Evolutionary conservation across 176 grass and related monocot genomes (phyloP).

Genomic region (Microstegium vimineum): DNA sequence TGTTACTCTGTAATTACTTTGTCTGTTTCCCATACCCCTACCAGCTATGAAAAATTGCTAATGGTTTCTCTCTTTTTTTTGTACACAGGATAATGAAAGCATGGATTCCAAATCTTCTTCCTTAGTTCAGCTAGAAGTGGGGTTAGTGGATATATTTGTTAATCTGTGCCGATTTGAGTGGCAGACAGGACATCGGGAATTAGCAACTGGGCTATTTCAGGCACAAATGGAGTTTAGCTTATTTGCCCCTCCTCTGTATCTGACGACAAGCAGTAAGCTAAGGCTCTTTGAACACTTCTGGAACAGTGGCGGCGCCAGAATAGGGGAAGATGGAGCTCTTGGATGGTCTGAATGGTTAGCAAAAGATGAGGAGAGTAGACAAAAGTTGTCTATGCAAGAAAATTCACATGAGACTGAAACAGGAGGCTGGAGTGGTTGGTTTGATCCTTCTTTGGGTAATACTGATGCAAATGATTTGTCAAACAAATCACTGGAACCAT

Average conservation of each 20-base stretch:
- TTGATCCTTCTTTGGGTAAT: constrained; percentile 56
- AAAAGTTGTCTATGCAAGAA: constrained; percentile 55
- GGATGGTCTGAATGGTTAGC: constrained; percentile 93
- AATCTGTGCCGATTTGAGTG: constrained; percentile 90
- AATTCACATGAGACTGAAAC: constrained; percentile 56
- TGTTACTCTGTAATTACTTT: constrained; percentile 22
- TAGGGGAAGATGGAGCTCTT: constrained; percentile 82
- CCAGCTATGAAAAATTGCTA: constrained; percentile 6
- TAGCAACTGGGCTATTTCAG: constrained; percentile 94
- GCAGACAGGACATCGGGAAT: constrained; percentile 85
- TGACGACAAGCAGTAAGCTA: constrained; percentile 73
- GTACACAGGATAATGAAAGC: constrained; percentile 52
- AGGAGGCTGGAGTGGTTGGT: constrained; percentile 94
- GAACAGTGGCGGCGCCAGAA: constrained; percentile 74
- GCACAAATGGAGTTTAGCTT: constrained; percentile 86
- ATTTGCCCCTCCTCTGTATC: constrained; percentile 66
- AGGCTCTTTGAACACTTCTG: constrained; percentile 98
- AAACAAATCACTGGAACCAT: constrained; percentile 38
- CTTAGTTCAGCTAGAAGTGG: constrained; percentile 72
- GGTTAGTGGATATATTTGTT: constrained; percentile 88
- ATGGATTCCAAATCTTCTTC: constrained; percentile 42
- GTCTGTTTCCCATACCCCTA: not conserved
- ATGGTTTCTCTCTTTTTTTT: constrained; percentile 15
- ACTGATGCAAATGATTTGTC: constrained; percentile 21
- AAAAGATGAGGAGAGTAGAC: constrained; percentile 78